A percentile compares a stretch with the other conserved stretches of the same genome.
These are phyloP conservation scores for Neonothopanus nambi DNA, from an alignment of 1,284 basidiomycete genomes.

Conservation along the genomic window DNA sequence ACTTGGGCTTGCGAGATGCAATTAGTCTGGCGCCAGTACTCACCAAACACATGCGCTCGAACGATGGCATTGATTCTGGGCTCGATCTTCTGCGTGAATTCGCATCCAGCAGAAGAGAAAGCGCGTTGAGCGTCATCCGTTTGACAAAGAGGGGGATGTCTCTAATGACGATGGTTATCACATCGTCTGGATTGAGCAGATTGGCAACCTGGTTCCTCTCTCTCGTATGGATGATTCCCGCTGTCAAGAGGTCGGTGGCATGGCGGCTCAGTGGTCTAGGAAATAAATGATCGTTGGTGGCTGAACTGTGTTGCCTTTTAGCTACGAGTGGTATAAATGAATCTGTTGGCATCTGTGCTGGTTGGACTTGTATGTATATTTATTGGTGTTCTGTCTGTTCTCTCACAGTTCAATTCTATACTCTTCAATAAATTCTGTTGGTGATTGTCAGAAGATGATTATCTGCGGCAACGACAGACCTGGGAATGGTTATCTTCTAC, in stretches of 20 bases:
- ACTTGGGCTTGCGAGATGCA: slow-evolving; percentile 45
- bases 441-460: no score
- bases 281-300: not conserved
- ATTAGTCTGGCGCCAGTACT: slow-evolving; percentile 30
- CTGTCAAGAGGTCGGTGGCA: not conserved
- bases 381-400: no score
- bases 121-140: not conserved
- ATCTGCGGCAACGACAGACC: no score
- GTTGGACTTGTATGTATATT: no score
- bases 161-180: not conserved
- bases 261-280: slow-evolving; percentile 9
- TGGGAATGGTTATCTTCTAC: no score
- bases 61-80: not conserved
- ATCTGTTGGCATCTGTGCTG: no score
- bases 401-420: no score
- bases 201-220: not conserved
- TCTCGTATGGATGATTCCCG: not conserved
- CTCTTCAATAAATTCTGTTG: no score
- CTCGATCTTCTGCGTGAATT: slow-evolving; percentile 2
- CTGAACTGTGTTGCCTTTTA: no score
- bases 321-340: no score
- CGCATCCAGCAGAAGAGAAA: not conserved
- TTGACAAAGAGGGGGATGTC: slow-evolving; percentile 4
- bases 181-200: not conserved
- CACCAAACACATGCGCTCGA: slow-evolving; percentile 4